Percentiles rank a stretch among this genome's conserved stretches.
phyloP scores from a whole-genome alignment of 352 stramenopile genomes.

The Phytophthora macrochlamydospora region DNA sequence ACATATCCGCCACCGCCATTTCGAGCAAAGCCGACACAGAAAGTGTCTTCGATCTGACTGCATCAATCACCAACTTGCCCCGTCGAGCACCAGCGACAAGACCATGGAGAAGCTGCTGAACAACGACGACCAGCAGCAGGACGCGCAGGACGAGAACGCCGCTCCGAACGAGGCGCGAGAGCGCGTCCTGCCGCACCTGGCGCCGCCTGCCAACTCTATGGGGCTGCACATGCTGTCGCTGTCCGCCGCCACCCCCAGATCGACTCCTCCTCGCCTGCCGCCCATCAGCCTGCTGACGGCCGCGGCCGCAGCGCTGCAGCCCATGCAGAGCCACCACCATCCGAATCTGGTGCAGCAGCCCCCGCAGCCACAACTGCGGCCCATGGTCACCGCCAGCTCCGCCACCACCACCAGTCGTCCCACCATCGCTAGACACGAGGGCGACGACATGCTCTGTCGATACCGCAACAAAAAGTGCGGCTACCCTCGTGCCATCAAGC shows the following conservation, averaged over 20 bases:
- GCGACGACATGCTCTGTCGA: constrained; percentile 48
- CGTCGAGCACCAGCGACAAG: constrained; percentile 20
- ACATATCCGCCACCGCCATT: neutral
- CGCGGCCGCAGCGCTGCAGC: constrained; percentile 41
- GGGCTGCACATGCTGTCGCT: constrained; percentile 40
- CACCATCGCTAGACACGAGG: no score
- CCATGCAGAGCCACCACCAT: constrained; percentile 17
- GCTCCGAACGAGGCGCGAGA: constrained; percentile 1
- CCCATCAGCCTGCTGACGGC: constrained; percentile 58
- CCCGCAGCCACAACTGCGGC: constrained; percentile 8
- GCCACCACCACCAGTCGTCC: no score
- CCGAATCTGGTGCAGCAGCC: neutral
- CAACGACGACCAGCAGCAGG: constrained; percentile 14
- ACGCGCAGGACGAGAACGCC: constrained; percentile 12
- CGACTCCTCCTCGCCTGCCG: constrained; percentile 34
- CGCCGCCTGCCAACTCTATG: constrained; percentile 22
- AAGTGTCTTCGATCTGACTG: constrained; percentile 3
- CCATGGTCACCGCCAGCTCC: constrained; percentile 1
- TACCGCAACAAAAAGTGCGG: constrained; percentile 74
- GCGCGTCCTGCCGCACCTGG: constrained; percentile 23
- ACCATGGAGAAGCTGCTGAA: constrained; percentile 46
- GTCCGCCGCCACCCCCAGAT: neutral
- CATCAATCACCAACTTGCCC: constrained; percentile 28
- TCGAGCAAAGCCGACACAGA: constrained; percentile 32
- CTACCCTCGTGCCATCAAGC: constrained; percentile 64